Percentiles rank a stretch among this genome's conserved stretches.
Conservation (phyloP, 2,329 filamentous ascomycete genomes). For the Scorias spongiosa region DNA sequence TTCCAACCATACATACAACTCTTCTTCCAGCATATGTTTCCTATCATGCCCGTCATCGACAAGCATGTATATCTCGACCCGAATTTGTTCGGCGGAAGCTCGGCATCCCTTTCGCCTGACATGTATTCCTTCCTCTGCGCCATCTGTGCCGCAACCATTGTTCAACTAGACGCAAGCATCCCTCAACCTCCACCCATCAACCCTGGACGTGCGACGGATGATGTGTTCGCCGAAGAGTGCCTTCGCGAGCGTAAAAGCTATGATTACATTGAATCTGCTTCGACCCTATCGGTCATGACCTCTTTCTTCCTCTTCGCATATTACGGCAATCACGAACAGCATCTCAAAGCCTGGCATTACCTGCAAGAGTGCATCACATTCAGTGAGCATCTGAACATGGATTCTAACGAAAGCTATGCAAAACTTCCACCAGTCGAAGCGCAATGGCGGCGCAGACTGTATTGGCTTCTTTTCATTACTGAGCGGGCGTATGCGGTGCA, state of each 20-base stretch:
- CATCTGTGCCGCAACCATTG: slow-evolving; percentile 18
- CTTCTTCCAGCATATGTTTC: slow-evolving; percentile 22
- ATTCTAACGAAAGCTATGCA: slow-evolving; percentile 18
- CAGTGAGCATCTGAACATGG: slow-evolving; percentile 18
- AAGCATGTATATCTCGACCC: slow-evolving; percentile 16
- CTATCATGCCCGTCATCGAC: slow-evolving; percentile 22
- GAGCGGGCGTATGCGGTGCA: slow-evolving; percentile 23
- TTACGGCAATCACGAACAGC: slow-evolving; percentile 20
- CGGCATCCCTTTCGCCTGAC: slow-evolving; percentile 11
- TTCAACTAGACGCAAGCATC: slow-evolving; percentile 20
- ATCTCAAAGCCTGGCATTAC: slow-evolving; percentile 20
- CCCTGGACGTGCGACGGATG: slow-evolving; percentile 11
- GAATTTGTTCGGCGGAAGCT: slow-evolving; percentile 10
- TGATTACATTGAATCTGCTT: slow-evolving; percentile 17
- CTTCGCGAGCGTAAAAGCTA: slow-evolving; percentile 16
- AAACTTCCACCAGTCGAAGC: slow-evolving; percentile 17
- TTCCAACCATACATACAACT: slow-evolving; percentile 20
- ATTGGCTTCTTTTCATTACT: slow-evolving; percentile 23
- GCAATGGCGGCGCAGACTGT: slow-evolving; percentile 21
- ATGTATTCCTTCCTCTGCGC: slow-evolving; percentile 20
- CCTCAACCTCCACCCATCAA: slow-evolving; percentile 14
- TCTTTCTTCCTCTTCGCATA: slow-evolving; percentile 23
- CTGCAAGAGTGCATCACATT: slow-evolving; percentile 22
- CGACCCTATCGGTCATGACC: slow-evolving; percentile 18
- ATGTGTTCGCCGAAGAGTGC: slow-evolving; percentile 21